phyloP scores from a whole-genome alignment of 2,329 filamentous ascomycete genomes.

The Paracamarosporium sp. region DNA sequence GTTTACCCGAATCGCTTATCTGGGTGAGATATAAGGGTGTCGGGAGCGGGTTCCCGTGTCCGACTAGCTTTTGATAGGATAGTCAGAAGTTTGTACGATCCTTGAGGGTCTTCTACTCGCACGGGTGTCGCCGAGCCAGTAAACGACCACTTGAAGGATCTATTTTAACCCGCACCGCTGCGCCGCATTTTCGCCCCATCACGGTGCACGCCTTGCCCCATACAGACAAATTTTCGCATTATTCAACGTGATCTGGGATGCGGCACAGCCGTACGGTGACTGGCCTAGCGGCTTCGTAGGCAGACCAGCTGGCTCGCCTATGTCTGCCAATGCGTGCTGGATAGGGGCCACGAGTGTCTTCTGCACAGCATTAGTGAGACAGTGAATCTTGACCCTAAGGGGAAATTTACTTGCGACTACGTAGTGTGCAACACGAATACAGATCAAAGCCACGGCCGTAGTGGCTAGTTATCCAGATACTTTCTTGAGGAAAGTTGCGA shows the following conservation, averaged over 20 bases:
- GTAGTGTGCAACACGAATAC: background rate
- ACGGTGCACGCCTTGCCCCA: background rate
- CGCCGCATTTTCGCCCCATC: slow-evolving; percentile 3
- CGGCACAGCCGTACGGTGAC: background rate
- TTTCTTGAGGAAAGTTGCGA: background rate
- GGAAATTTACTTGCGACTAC: background rate
- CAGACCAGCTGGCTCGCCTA: background rate
- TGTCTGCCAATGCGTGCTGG: background rate
- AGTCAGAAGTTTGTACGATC: background rate
- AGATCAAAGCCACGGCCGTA: background rate
- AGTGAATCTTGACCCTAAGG: background rate
- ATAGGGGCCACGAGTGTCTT: slow-evolving; percentile 1
- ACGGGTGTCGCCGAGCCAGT: background rate
- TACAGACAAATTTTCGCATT: background rate
- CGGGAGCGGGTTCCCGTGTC: background rate
- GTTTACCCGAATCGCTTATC: background rate
- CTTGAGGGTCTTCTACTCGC: background rate
- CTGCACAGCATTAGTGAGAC: background rate
- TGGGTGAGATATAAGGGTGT: background rate
- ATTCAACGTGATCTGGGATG: background rate
- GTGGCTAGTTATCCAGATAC: background rate
- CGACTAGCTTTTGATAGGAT: background rate
- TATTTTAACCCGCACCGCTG: slow-evolving; percentile 1
- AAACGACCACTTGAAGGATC: background rate
- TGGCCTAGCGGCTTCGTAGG: slow-evolving; percentile 1